A percentile compares a stretch with the other conserved stretches of the same genome.
Conservation (phyloP, 306 rosid species). For the Trifolium dubium region DNA sequence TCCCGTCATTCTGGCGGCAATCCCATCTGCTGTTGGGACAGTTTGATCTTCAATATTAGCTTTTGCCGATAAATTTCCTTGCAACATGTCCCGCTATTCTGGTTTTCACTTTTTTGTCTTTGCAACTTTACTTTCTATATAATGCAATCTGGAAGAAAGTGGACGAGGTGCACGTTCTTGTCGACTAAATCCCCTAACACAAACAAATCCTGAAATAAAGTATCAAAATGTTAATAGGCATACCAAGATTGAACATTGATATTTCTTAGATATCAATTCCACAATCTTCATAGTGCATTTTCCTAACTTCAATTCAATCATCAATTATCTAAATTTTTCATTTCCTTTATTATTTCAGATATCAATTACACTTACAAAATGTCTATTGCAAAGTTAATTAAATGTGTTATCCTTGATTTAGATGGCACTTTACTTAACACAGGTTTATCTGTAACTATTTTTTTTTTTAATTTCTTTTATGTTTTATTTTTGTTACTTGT, state of each 20-base stretch:
- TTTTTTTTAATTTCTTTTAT: too few species aligned
- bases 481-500: constrained; percentile 13
- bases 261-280: neutral
- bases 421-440: constrained; percentile 88
- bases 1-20: constrained; percentile 43
- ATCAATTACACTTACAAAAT: too few species aligned
- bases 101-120: constrained; percentile 45
- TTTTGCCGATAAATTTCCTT: constrained; percentile 41
- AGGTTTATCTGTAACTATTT: constrained; percentile 50
- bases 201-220: constrained; percentile 77
- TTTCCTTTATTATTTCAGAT: too few species aligned
- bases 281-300: too few species aligned
- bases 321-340: neutral
- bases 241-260: constrained; percentile 12
- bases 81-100: constrained; percentile 33
- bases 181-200: constrained; percentile 90
- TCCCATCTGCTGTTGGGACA: constrained; percentile 31
- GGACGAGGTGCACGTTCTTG: constrained; percentile 73
- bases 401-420: constrained; percentile 83
- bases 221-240: constrained; percentile 34
- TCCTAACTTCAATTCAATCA: neutral
- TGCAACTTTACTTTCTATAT: constrained; percentile 63
- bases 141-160: constrained; percentile 68
- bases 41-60: constrained; percentile 29
- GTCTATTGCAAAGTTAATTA: constrained; percentile 51